A percentile compares a stretch with the other conserved stretches of the same genome.
phyloP scores from a whole-genome alignment of 192 early-diverging fungal genomes.

The Chytriomyces sp. region DNA sequence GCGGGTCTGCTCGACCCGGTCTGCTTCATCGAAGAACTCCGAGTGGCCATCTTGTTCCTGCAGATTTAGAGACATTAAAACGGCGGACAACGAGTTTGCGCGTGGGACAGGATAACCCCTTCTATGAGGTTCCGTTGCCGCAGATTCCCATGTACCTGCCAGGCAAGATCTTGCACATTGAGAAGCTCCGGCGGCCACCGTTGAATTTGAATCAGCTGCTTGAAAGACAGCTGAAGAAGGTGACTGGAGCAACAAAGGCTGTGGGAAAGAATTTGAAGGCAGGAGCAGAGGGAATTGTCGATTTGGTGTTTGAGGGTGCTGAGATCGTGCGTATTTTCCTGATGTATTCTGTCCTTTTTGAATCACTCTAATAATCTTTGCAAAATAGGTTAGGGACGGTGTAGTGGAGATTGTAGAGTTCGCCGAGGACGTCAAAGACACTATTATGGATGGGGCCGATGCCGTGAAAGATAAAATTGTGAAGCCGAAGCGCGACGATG shows the following conservation, averaged over 20 bases:
- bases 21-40: constrained; percentile 27
- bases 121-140: constrained; percentile 1
- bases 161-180: constrained; percentile 45
- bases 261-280: constrained; percentile 12
- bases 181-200: constrained; percentile 39
- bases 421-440: constrained; percentile 18
- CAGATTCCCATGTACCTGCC: constrained; percentile 33
- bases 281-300: constrained; percentile 28
- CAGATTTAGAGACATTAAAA: constrained; percentile 15
- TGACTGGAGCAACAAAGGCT: constrained; percentile 2
- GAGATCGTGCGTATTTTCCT: too few relatives aligned
- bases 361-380: too few relatives aligned
- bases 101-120: constrained; percentile 16
- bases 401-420: constrained; percentile 2
- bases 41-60: constrained; percentile 18
- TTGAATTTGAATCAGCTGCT: constrained; percentile 24
- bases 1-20: constrained; percentile 12
- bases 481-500: neutral
- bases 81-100: constrained; percentile 19
- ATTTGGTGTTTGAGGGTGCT: constrained; percentile 22
- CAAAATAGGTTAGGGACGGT: constrained; percentile 17
- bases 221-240: constrained; percentile 6
- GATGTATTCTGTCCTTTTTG: too few relatives aligned
- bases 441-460: constrained; percentile 23
- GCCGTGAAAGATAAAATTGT: constrained; percentile 21